phyloP scores from a whole-genome alignment of 1,139 yeast species.

The Kodamaea arcana region DNA sequence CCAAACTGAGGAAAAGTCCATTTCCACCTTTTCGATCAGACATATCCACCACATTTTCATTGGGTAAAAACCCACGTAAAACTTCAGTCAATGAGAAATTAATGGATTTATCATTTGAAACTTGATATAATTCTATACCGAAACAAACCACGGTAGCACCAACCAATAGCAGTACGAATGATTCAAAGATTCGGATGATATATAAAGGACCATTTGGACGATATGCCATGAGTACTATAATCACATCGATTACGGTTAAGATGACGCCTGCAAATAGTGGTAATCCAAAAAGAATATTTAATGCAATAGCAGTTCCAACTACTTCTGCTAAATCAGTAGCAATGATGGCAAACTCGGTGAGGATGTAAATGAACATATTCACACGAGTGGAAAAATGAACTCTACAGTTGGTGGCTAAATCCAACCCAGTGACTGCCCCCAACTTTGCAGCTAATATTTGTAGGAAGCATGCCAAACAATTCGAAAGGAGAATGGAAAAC shows the following conservation, averaged over 20 bases:
- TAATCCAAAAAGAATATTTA: conserved; percentile 72
- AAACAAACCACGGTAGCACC: conserved; percentile 83
- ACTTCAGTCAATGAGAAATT: conserved; percentile 54
- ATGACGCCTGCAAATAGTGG: conserved; percentile 80
- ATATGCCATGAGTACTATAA: conserved; percentile 82
- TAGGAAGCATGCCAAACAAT: conserved; percentile 79
- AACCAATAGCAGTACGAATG: conserved; percentile 73
- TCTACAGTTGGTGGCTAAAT: conserved; percentile 78
- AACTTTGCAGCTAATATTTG: conserved; percentile 82
- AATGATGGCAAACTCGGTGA: conserved; percentile 72
- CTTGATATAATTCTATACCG: conserved; percentile 70
- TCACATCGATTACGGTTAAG: conserved; percentile 78
- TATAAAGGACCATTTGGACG: conserved; percentile 82
- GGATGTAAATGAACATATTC: conserved; percentile 53
- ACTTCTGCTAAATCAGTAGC: conserved; percentile 84
- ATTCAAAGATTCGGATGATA: conserved; percentile 76
- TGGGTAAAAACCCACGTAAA: conserved; percentile 75
- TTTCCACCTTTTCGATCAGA: conserved; percentile 57
- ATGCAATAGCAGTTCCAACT: conserved; percentile 87
- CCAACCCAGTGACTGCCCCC: conserved; percentile 81
- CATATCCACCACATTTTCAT: conserved; percentile 55
- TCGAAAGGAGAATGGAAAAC: conserved; percentile 76
- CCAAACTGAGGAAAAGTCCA: conserved; percentile 83
- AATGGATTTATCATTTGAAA: conserved; percentile 48
- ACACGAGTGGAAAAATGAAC: conserved; percentile 62